These are phyloP conservation scores for Excoecaria cochinchinensis DNA, from an alignment of 345 rosid genomes.

Conservation along the genomic window DNA sequence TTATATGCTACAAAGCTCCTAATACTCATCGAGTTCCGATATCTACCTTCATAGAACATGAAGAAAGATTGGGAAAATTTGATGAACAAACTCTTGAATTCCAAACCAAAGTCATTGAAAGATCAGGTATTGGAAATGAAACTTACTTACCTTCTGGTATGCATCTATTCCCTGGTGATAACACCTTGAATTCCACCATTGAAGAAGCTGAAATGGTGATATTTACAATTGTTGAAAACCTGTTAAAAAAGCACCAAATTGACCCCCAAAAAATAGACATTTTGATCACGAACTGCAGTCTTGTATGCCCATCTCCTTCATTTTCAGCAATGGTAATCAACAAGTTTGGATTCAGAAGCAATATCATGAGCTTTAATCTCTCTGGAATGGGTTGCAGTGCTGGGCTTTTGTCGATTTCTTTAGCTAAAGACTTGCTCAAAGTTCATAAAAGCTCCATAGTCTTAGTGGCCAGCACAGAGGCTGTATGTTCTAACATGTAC, in stretches of 20 bases:
- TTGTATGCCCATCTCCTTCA: slow-evolving; percentile 20
- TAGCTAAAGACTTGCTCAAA: slow-evolving; percentile 16
- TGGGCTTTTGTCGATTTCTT: slow-evolving; percentile 7
- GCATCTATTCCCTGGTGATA: slow-evolving; percentile 10
- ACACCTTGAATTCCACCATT: background rate
- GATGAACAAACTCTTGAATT: slow-evolving; percentile 55
- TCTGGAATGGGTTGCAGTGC: slow-evolving; percentile 28
- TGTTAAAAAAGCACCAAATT: slow-evolving; percentile 5
- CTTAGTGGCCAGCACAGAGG: slow-evolving; percentile 15
- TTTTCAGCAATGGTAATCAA: slow-evolving; percentile 18
- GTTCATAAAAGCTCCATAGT: slow-evolving; percentile 7
- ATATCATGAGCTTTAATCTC: slow-evolving; percentile 15
- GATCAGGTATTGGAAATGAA: slow-evolving; percentile 23
- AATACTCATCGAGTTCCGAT: slow-evolving; percentile 62
- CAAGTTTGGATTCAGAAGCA: slow-evolving; percentile 19
- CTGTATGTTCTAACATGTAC: slow-evolving; percentile 8
- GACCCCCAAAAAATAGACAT: slow-evolving; percentile 16
- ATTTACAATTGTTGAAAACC: background rate
- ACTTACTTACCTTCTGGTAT: slow-evolving; percentile 13
- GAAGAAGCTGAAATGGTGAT: slow-evolving; percentile 22
- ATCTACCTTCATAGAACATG: slow-evolving; percentile 70
- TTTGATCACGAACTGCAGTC: slow-evolving; percentile 19
- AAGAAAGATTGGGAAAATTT: slow-evolving; percentile 35
- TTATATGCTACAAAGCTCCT: slow-evolving; percentile 66
- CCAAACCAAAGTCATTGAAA: slow-evolving; percentile 52